Base-by-base conservation (phyloP, 1,284 basidiomycete species). In the Erythrobasidium hasegawianum region DNA sequence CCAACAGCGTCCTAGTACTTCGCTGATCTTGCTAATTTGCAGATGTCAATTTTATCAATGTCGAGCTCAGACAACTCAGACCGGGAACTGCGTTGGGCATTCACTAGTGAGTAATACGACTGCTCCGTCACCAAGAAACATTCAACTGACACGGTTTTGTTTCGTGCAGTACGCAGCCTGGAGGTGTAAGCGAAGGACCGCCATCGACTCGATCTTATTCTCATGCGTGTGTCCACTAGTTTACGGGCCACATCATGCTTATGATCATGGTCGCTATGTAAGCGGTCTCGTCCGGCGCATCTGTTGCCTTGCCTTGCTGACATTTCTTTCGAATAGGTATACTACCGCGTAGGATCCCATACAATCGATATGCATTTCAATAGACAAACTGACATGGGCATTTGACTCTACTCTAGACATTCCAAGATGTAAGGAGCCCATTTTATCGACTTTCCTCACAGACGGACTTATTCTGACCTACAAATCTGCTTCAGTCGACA, bases 361-460 rank as follows among this genome's bases (percentile, higher is more conserved):
- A n/a, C n/a, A n/a, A n/a, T n/a, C n/a, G n/a, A n/a, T n/a, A n/a
- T n/a, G n/a, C n/a, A n/a, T n/a, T n/a, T n/a, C n/a, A n/a, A n/a
- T n/a, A n/a, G n/a, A n/a, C n/a, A n/a, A n/a, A n/a, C n/a, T n/a
- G n/a, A n/a, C n/a, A n/a, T n/a, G n/a, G n/a, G n/a, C n/a, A n/a
- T n/a, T n/a, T 24, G 16, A 7, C 14, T 16, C 43, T 14, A 10
- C 29, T 56, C 13, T 26, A 54, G 53, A 14, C 57, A 57, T 39
- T 56, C 45, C n/a, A 56, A 45, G 47, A 47, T 64, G 38, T 11
- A 10, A 41, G 11, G 11, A 41, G 40, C 40, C 88, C 89, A 2
- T 88, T 90, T 77, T 81, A 84, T 73, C 89, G 87, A 78, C 40
- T 85, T 94, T 70, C 86, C 90, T 71, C 77, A 93, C 92, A n/a